Evolutionary conservation across 2,329 filamentous ascomycete species (phyloP).

Genomic region (Fusarium sp.): DNA sequence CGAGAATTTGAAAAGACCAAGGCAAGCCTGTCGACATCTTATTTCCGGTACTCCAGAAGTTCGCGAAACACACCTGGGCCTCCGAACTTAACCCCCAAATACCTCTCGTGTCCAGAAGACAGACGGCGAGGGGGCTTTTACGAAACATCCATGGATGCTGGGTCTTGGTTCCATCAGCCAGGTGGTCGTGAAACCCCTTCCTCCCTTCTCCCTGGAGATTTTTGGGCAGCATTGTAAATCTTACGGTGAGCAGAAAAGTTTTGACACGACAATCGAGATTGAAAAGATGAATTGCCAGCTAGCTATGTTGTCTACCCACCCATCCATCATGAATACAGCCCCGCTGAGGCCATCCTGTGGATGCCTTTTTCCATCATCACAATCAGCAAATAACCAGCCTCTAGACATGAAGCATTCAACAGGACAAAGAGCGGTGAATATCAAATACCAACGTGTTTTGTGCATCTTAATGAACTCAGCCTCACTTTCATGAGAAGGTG

Average conservation of each 20-base stretch:
- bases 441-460: not conserved
- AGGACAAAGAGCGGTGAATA: slow-evolving; percentile 25
- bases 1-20: not conserved
- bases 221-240: not conserved
- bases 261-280: not conserved
- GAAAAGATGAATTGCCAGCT: not conserved
- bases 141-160: not conserved
- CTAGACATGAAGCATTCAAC: not conserved
- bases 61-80: not conserved
- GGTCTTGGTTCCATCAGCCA: not conserved
- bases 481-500: slow-evolving; percentile 1
- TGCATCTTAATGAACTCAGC: slow-evolving; percentile 15
- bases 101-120: not conserved
- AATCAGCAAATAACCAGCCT: slow-evolving; percentile 3
- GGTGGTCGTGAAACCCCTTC: not conserved
- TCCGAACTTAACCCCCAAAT: not conserved
- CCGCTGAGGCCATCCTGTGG: slow-evolving; percentile 29
- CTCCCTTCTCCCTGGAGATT: not conserved
- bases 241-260: not conserved
- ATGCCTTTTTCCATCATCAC: slow-evolving; percentile 16
- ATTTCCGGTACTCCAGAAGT: not conserved
- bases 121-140: not conserved
- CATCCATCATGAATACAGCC: slow-evolving; percentile 11
- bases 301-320: slow-evolving; percentile 1
- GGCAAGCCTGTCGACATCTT: not conserved